Evolutionary conservation across 2,329 filamentous ascomycete genomes (phyloP), one percentile per base, ranked within the genome.

Genomic region (Fonsecaea pedrosoi): DNA sequence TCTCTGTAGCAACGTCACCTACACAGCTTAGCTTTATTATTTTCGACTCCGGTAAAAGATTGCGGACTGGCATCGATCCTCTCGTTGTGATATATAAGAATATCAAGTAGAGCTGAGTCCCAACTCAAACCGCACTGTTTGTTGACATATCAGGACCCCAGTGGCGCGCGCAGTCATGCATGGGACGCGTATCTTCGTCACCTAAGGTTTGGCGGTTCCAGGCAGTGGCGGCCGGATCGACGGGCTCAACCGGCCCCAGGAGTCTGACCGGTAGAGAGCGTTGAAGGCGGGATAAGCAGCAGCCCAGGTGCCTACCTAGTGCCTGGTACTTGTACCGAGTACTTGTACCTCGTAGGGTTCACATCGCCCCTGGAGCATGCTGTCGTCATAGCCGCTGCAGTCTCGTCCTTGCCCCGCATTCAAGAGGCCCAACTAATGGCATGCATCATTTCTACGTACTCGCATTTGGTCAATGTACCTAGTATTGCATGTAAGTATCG

Each of bases 361-460:
- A 45, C 15, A 45, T 45, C 8, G 40, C 18, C 18, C 18, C 40
- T 18, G 15, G 40, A 45, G 40, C 25, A 25, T 15, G 45, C 45
- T 50, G 45, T 50, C 45, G 45, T 50, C 45, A 50, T 25, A 50
- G 45, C 18, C n/a, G 42, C 7, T 21, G 10, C 21, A 10, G 4
- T 10, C 45, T 50, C 45, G 45, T 25, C 13, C 13, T 13, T 25
- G 45, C 45, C 45, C 45, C 45, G 45, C 45, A 50, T 30, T 10
- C 3, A 30, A 4, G 45, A 50, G 1, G 18, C 45, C 25, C 30
- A 50, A 10, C 21, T 25, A 9, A 30, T 50, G 45, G 45, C 45
- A 25, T 50, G 25, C 21, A 50, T 50, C 45, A 50, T 50, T 50
- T 50, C 15, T 50, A 50, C 21, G 45, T 25, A 38, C 37, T 38